Conservation (phyloP, 2,329 filamentous ascomycete species). For the Colletotrichum sp. region DNA sequence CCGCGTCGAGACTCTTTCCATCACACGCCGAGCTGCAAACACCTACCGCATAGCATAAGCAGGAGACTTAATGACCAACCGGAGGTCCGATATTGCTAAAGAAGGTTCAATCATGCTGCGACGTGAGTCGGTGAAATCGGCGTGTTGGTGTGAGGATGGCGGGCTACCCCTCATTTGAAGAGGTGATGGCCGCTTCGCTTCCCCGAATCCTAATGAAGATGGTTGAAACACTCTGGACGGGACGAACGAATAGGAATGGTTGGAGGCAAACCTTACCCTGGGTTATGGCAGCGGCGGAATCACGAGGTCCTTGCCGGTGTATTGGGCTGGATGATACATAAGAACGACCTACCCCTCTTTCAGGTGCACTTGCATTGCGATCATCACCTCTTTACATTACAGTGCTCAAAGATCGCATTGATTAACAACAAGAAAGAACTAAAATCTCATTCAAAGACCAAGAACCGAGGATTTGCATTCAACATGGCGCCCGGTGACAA, state of each 20-base stretch:
- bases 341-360: background rate
- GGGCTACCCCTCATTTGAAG: slow-evolving; percentile 9
- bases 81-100: background rate
- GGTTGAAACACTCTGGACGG: background rate
- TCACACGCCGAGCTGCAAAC: background rate
- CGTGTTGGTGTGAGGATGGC: background rate
- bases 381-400: background rate
- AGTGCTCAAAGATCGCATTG: background rate
- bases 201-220: background rate
- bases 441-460: background rate
- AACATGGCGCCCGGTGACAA: slow-evolving; percentile 11
- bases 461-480: background rate
- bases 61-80: background rate
- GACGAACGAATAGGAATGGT: slow-evolving; percentile 12
- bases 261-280: background rate
- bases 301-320: background rate
- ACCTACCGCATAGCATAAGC: background rate
- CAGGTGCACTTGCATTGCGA: no score
- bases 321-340: background rate
- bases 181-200: background rate
- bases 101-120: background rate
- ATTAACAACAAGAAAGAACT: background rate
- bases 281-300: background rate
- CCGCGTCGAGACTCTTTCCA: background rate
- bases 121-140: background rate